Base-by-base conservation (phyloP, 2,329 filamentous ascomycete genomes). In the Fusarium redolens region DNA sequence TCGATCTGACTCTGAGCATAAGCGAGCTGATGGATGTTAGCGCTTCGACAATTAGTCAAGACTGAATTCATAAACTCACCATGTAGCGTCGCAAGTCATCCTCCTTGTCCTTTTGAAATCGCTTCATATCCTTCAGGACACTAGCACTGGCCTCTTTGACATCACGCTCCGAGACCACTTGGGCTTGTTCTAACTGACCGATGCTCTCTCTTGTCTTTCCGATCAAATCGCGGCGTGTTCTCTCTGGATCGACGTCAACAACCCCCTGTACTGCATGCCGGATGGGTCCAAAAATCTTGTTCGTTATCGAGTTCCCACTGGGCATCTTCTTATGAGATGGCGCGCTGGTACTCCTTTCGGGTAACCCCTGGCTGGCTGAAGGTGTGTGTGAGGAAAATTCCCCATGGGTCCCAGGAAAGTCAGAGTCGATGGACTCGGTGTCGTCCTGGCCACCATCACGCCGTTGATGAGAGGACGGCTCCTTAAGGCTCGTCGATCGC, bases 191-290 rank as follows among this genome's bases (percentile, higher is more conserved):
- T 58, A 99, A 87, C 85, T 98, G 89, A 50, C 83, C 88, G 70
- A 99, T 91, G 65, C 91, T 93, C 83, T 99, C 96, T 73, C 92
- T 91, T 2, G 96, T 99, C 87, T 98, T 98, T 43, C 96, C 95
- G 75, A 99, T 98, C 72, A 94, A 92, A 81, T 99, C 96, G 60
- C 96, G 89, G 59, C 96, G 89, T 47, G 95, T 97, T 71, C 95
- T 89, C 83, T 99, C 96, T 0, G 96, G 96, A 79, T 99, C 96
- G 45, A 97, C 94, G 80, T 99, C 96, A 2, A 96, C 96, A 77
- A 98, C 96, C 7, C 96, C 96, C 79, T 98, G 94, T 38, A 98
- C 94, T 0, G 96, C 96, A 83, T 99, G 96, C 61, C 94, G 97
- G 70, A 99, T 92, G 15, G 95, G 93, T 2, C 96, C 96, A 81